A percentile compares a stretch with the other conserved stretches of the same genome.
These are phyloP conservation scores for Leishmania turanica DNA, from an alignment of 208 protist species.

Conservation along the genomic window DNA sequence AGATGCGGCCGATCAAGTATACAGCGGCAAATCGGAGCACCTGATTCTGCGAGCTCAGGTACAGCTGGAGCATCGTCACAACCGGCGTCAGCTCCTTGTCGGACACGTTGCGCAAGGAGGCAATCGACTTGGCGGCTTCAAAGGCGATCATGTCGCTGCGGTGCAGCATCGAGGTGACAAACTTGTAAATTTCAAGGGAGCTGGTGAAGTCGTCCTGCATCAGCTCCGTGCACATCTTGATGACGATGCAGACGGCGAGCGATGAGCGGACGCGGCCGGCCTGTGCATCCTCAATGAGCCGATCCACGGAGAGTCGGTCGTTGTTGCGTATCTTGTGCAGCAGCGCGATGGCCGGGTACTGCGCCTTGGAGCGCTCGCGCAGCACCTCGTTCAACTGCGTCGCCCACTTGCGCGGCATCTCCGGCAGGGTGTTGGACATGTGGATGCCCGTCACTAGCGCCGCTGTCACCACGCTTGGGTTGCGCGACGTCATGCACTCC, in stretches of 20 bases:
- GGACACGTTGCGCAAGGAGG: constrained; percentile 88
- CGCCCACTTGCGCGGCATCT: constrained; percentile 95
- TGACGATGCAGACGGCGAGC: constrained; percentile 95
- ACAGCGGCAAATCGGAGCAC: constrained; percentile 96
- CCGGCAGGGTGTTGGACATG: constrained; percentile 84
- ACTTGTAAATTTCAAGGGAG: constrained; percentile 88
- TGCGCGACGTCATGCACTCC: constrained; percentile 96
- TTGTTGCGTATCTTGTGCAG: constrained; percentile 96
- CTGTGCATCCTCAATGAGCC: constrained; percentile 92
- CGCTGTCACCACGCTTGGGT: constrained; percentile 94
- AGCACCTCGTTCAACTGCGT: constrained; percentile 95
- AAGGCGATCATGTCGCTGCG: constrained; percentile 97
- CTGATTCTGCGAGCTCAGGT: constrained; percentile 92
- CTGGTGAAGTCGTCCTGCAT: constrained; percentile 90
- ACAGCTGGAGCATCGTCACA: constrained; percentile 93
- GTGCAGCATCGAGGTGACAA: constrained; percentile 91
- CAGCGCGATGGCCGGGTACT: constrained; percentile 98
- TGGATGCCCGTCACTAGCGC: constrained; percentile 98
- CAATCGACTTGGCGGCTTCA: constrained; percentile 97
- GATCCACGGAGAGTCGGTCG: constrained; percentile 95
- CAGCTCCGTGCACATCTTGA: constrained; percentile 94
- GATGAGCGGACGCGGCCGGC: constrained; percentile 90
- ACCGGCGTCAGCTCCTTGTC: constrained; percentile 92
- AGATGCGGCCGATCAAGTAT: constrained; percentile 93
- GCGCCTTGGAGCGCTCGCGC: constrained; percentile 90